phyloP scores from a whole-genome alignment of 805 yeast genomes.

The Ogataea philodendri region DNA sequence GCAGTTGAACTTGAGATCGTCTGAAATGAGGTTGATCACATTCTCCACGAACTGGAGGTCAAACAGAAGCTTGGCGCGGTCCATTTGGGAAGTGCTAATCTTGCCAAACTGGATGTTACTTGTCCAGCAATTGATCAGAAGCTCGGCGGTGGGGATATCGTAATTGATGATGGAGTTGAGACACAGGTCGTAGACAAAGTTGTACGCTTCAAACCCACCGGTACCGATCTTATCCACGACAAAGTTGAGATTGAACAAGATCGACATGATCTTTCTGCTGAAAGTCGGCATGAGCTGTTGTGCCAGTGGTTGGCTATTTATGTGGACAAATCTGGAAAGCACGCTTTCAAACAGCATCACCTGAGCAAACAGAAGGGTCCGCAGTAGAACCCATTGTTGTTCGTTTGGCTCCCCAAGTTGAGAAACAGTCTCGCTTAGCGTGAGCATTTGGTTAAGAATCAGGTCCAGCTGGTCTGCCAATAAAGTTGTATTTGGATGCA shows the following conservation, averaged over 20 bases:
- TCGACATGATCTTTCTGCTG: slow-evolving; percentile 36
- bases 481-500: slow-evolving; percentile 14
- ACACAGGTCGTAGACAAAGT: slow-evolving; percentile 53
- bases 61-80: slow-evolving; percentile 42
- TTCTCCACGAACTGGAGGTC: slow-evolving; percentile 48
- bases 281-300: slow-evolving; percentile 19
- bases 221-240: slow-evolving; percentile 54
- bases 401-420: slow-evolving; percentile 19
- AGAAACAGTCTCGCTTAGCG: slow-evolving; percentile 30
- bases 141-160: slow-evolving; percentile 28
- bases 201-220: slow-evolving; percentile 64
- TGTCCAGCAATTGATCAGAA: slow-evolving; percentile 32
- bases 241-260: slow-evolving; percentile 45
- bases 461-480: slow-evolving; percentile 25
- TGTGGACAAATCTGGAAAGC: slow-evolving; percentile 36
- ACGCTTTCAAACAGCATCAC: slow-evolving; percentile 52
- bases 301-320: slow-evolving; percentile 22
- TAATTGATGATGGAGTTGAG: slow-evolving; percentile 40
- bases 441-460: slow-evolving; percentile 27
- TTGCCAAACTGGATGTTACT: slow-evolving; percentile 25
- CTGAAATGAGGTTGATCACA: slow-evolving; percentile 35
- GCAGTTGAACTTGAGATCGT: slow-evolving; percentile 31
- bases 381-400: slow-evolving; percentile 24
- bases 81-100: slow-evolving; percentile 31
- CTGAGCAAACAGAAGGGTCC: slow-evolving; percentile 43